Evolutionary conservation across 129 eudicot species (phyloP).

Genomic region (Flaveria bidentis): DNA sequence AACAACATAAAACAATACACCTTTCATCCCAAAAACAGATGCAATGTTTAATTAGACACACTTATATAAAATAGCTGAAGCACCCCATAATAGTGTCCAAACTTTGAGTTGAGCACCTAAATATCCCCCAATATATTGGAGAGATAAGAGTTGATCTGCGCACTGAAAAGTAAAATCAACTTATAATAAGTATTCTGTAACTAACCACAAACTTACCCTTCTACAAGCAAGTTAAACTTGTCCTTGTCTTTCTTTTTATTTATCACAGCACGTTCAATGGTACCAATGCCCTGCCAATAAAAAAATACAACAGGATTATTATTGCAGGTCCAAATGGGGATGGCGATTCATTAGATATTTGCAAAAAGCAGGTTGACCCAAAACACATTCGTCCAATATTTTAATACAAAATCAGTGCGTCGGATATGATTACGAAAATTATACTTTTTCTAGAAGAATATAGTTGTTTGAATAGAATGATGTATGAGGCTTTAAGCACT

Average conservation of each 20-base stretch:
- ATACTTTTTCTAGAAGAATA: background rate
- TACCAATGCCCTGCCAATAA: constrained; percentile 72
- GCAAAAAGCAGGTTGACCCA: background rate
- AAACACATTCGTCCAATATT: background rate
- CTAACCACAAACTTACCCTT: constrained; percentile 62
- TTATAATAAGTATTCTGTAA: background rate
- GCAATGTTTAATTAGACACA: background rate
- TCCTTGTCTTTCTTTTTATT: constrained; percentile 44
- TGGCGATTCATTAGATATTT: background rate
- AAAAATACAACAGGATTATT: background rate
- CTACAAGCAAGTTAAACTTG: constrained; percentile 62
- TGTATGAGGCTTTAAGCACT: background rate
- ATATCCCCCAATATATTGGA: constrained; percentile 5
- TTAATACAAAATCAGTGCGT: background rate
- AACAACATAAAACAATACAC: constrained; percentile 4
- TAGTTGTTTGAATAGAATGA: background rate
- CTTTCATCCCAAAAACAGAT: background rate
- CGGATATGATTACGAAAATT: background rate
- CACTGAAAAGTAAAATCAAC: background rate
- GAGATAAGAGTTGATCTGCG: constrained; percentile 3
- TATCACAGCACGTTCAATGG: constrained; percentile 82
- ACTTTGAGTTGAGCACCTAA: background rate
- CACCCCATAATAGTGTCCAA: no score
- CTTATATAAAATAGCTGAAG: no score
- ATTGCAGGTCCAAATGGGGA: constrained; percentile 17